Percentiles rank a stretch among this genome's conserved stretches.
Conservation (phyloP, 495 filamentous ascomycete genomes). For the Thermothielavioides terrestris region DNA sequence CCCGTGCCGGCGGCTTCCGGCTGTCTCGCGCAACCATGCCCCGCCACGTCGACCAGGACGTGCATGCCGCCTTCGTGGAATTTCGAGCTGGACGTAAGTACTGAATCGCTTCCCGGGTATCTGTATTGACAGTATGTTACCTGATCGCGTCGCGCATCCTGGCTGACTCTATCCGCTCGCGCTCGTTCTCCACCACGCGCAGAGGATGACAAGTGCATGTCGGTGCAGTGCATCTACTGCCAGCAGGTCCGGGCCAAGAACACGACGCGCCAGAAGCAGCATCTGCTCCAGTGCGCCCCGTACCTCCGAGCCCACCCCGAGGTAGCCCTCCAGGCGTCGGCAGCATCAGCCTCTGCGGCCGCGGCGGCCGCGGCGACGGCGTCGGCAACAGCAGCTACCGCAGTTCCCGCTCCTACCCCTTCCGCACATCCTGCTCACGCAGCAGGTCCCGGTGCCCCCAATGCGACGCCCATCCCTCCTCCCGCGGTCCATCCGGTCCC, state of each 20-base stretch:
- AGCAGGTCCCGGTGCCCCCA: neutral
- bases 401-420: neutral
- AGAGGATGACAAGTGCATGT: conserved; percentile 16
- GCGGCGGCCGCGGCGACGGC: neutral
- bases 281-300: conserved; percentile 18
- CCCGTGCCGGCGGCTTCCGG: neutral
- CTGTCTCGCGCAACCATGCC: conserved; percentile 13
- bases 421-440: neutral
- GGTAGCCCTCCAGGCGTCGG: conserved; percentile 10
- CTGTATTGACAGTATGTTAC: conserved; percentile 6
- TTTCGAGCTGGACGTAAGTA: conserved; percentile 19
- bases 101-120: neutral
- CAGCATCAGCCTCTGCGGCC: neutral
- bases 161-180: conserved; percentile 1
- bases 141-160: neutral
- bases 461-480: neutral
- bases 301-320: conserved; percentile 26
- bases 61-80: conserved; percentile 21
- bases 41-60: conserved; percentile 18
- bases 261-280: conserved; percentile 27
- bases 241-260: conserved; percentile 23
- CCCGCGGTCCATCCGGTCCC: neutral
- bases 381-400: neutral
- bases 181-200: neutral
- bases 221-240: conserved; percentile 25